phyloP scores from a whole-genome alignment of 2,329 filamentous ascomycete species.

The Leptographium radiaticola region DNA sequence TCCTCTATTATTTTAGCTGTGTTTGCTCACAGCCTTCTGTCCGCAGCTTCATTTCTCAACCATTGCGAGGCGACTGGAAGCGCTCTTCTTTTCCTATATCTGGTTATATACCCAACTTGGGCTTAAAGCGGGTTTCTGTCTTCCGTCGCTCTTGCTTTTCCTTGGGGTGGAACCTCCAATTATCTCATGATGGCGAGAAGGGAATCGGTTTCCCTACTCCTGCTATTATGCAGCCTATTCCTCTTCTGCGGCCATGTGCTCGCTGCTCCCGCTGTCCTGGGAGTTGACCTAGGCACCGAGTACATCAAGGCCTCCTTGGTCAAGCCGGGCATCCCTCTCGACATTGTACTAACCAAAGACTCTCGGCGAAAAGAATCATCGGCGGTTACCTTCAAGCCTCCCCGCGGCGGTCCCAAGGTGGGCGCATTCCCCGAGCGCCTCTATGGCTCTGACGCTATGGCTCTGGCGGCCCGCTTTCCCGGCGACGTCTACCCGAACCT shows the following conservation, averaged over 20 bases:
- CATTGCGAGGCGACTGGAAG: not conserved
- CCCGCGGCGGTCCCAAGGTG: conserved; percentile 47
- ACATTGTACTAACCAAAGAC: conserved; percentile 96
- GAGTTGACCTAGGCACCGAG: conserved; percentile 88
- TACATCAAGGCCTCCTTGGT: conserved; percentile 95
- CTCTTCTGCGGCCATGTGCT: conserved; percentile 35
- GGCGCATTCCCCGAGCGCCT: conserved; percentile 72
- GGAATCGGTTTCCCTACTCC: conserved; percentile 21
- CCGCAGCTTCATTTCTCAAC: not conserved
- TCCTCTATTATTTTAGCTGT: conserved; percentile 6
- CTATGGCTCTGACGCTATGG: conserved; percentile 85
- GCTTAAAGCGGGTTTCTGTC: not conserved
- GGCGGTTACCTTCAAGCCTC: conserved; percentile 85
- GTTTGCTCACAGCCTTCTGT: not conserved
- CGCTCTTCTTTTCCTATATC: not conserved
- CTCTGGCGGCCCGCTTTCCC: conserved; percentile 76
- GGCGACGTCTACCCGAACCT: conserved; percentile 91
- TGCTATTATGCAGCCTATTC: conserved; percentile 25
- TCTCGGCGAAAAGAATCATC: conserved; percentile 91
- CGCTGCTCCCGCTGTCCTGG: conserved; percentile 62
- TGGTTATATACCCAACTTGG: not conserved
- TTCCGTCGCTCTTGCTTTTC: not conserved
- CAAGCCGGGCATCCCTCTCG: conserved; percentile 91
- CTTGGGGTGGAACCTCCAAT: not conserved
- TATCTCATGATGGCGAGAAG: conserved; percentile 22